phyloP scores from a whole-genome alignment of 2,329 filamentous ascomycete genomes.

The Epichloe uncinata region DNA sequence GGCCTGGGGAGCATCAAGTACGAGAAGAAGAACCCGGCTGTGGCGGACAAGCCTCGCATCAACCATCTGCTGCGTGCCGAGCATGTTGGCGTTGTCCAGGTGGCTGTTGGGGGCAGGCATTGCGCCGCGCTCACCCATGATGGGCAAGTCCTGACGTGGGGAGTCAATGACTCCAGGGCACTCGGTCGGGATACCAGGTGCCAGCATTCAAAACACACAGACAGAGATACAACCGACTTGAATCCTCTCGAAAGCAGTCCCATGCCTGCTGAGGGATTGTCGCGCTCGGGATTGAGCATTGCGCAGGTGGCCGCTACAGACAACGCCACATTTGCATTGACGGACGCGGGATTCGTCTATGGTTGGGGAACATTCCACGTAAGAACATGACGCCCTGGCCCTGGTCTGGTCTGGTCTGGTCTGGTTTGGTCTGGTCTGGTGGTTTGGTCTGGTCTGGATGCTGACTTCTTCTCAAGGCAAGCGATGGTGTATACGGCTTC shows the following conservation, averaged over 20 bases:
- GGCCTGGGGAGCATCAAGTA: constrained; percentile 6
- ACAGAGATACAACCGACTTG: constrained; percentile 30
- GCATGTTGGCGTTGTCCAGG: constrained; percentile 37
- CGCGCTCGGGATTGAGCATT: constrained; percentile 38
- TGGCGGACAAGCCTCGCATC: constrained; percentile 14
- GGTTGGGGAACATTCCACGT: constrained; percentile 66
- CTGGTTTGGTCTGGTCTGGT: not conserved
- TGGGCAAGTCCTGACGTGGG: constrained; percentile 52
- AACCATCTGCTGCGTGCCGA: constrained; percentile 41
- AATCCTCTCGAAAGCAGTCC: constrained; percentile 48
- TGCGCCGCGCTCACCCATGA: constrained; percentile 47
- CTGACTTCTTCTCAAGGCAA: constrained; percentile 2
- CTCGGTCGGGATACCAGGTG: constrained; percentile 44
- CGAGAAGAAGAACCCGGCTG: constrained; percentile 1
- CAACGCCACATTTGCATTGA: constrained; percentile 56
- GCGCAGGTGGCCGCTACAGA: constrained; percentile 49
- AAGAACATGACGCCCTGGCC: constrained; percentile 15
- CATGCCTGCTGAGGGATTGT: constrained; percentile 29
- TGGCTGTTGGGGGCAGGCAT: constrained; percentile 53
- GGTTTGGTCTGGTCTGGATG: not conserved
- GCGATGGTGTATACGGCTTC: constrained; percentile 7
- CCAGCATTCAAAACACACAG: constrained; percentile 23
- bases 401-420: no score
- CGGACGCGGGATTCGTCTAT: constrained; percentile 54
- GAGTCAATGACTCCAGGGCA: constrained; percentile 52